These are phyloP conservation scores for Drechslerella coelobrocha DNA, from an alignment of 2,329 filamentous ascomycete species.

Conservation along the genomic window DNA sequence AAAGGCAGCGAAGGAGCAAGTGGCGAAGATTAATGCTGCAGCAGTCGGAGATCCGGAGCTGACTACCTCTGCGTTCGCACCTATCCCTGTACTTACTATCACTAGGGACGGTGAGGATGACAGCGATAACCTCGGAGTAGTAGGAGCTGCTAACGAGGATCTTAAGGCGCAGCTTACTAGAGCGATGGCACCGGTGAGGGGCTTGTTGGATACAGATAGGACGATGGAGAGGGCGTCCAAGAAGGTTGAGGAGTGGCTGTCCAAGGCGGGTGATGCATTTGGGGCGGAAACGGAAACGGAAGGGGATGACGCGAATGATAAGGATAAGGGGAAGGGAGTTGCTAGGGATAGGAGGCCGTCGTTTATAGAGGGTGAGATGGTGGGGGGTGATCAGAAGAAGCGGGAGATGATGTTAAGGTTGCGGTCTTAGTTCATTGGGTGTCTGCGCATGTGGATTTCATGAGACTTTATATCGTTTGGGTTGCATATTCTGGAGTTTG, in stretches of 20 bases:
- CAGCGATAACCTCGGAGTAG: background rate
- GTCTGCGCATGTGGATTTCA: too few relatives aligned
- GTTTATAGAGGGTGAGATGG: background rate
- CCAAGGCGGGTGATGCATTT: conserved; percentile 33
- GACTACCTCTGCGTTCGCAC: background rate
- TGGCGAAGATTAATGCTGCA: too few relatives aligned
- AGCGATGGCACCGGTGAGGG: conserved; percentile 33
- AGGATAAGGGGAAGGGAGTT: background rate
- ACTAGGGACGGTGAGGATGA: conserved; percentile 9
- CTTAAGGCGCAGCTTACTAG: conserved; percentile 30
- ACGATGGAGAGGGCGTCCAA: conserved; percentile 35
- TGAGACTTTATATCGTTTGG: too few relatives aligned
- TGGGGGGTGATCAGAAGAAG: background rate
- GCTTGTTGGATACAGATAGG: conserved; percentile 29
- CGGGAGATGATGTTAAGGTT: too few relatives aligned
- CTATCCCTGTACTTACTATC: background rate
- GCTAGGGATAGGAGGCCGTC: background rate
- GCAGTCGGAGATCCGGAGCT: too few relatives aligned
- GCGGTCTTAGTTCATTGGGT: too few relatives aligned
- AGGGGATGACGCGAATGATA: background rate
- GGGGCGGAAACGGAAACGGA: conserved; percentile 22
- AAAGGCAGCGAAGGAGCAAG: conserved; percentile 1
- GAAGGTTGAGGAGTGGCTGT: conserved; percentile 45
- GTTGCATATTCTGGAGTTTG: too few relatives aligned
- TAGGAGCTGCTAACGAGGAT: conserved; percentile 25